Evolutionary conservation across 345 rosid species (phyloP).

Genomic region (Hirschfeldia incana): DNA sequence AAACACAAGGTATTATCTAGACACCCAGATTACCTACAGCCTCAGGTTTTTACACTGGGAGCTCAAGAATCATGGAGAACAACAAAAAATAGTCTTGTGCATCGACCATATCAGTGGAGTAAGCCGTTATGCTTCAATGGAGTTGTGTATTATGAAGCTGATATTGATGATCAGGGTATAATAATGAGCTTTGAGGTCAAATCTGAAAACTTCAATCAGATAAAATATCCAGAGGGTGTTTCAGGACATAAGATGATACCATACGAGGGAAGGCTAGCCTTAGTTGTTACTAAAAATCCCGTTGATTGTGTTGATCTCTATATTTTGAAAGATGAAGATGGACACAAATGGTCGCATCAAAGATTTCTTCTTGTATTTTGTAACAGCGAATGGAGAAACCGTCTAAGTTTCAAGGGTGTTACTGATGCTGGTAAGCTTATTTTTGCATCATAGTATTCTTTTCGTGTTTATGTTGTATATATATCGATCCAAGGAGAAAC

Average conservation of each 20-base stretch:
- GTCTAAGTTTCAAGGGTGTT: background rate
- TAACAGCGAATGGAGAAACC: background rate
- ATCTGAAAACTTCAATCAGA: background rate
- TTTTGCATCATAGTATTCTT: background rate
- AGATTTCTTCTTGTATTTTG: background rate
- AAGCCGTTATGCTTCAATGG: background rate
- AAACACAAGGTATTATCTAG: background rate
- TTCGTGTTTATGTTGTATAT: background rate
- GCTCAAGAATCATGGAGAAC: slow-evolving; percentile 1
- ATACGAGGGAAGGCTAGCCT: slow-evolving; percentile 2
- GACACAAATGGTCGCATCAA: background rate
- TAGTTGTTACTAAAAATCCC: background rate
- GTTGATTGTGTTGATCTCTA: background rate
- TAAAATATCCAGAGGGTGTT: background rate
- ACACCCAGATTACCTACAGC: too few relatives aligned
- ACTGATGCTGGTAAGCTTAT: slow-evolving; percentile 17
- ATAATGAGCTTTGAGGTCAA: background rate
- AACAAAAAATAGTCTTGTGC: too few relatives aligned
- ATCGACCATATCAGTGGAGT: too few relatives aligned
- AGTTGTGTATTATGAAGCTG: background rate
- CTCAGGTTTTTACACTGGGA: background rate
- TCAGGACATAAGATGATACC: background rate
- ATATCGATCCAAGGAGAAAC: background rate
- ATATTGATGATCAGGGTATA: background rate
- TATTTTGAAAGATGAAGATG: background rate